Conservation (phyloP, 164 flowering plant species). For the Aristolochia fimbriata region DNA sequence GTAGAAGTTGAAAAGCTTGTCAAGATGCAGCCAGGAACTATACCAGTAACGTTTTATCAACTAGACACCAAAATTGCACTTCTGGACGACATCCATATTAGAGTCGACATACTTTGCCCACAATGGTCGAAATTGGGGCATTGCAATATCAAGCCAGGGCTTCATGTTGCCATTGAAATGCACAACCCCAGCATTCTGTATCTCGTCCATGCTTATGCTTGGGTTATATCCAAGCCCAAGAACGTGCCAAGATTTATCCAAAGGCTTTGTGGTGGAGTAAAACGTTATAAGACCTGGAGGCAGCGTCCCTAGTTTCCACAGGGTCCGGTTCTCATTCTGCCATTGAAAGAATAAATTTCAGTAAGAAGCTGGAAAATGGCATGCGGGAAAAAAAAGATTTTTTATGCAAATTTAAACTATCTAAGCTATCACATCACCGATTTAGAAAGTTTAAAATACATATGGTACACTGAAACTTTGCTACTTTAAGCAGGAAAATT, state of each 20-base stretch:
- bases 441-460: background rate
- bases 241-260: conserved; percentile 26
- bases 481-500: too few relatives aligned
- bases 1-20: too few relatives aligned
- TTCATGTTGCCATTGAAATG: conserved; percentile 28
- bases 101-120: conserved; percentile 19
- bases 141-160: conserved; percentile 17
- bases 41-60: conserved; percentile 1
- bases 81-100: conserved; percentile 14
- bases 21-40: background rate
- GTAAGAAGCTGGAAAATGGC: background rate
- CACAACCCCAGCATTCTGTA: conserved; percentile 16
- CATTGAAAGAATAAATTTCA: background rate
- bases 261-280: conserved; percentile 21
- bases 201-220: conserved; percentile 22
- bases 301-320: conserved; percentile 16
- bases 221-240: conserved; percentile 25
- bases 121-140: conserved; percentile 21
- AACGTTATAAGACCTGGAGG: conserved; percentile 20
- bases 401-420: background rate
- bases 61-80: conserved; percentile 15
- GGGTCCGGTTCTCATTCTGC: conserved; percentile 12
- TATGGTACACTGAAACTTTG: background rate
- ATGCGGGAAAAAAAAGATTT: background rate
- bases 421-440: background rate